Conservation (phyloP, 1,139 yeast genomes). For the Yamadazyma spencermartinsiae region DNA sequence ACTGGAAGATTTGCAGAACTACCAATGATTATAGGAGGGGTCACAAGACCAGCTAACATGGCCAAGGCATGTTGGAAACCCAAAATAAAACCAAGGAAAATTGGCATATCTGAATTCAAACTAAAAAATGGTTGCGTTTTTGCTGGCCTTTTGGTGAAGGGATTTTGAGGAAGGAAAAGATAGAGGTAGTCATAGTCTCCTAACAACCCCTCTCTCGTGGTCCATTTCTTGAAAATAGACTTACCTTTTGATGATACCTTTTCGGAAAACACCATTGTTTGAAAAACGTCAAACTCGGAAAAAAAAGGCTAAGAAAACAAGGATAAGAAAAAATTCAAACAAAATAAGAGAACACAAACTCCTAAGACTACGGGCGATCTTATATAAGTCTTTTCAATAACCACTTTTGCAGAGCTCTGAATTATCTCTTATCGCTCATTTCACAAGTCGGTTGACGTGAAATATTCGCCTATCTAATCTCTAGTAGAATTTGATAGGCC, state of each 20-base stretch:
- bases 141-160: constrained; percentile 52
- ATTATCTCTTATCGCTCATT: too few species aligned
- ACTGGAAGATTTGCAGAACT: constrained; percentile 54
- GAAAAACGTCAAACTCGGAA: too few species aligned
- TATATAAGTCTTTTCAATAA: too few species aligned
- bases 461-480: too few species aligned
- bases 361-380: too few species aligned
- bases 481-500: too few species aligned
- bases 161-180: constrained; percentile 72
- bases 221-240: constrained; percentile 38
- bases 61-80: constrained; percentile 85
- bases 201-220: constrained; percentile 71
- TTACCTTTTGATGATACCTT: constrained; percentile 40
- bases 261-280: constrained; percentile 22
- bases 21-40: constrained; percentile 74
- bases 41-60: constrained; percentile 82
- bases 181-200: constrained; percentile 80
- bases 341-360: too few species aligned
- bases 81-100: constrained; percentile 65
- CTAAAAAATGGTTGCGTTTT: constrained; percentile 76
- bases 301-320: constrained; percentile 8
- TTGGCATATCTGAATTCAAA: constrained; percentile 70
- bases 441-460: too few species aligned
- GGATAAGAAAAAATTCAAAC: background rate
- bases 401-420: too few species aligned